Base-by-base conservation (phyloP, 2,329 filamentous ascomycete species). In the Colletotrichum karsti region DNA sequence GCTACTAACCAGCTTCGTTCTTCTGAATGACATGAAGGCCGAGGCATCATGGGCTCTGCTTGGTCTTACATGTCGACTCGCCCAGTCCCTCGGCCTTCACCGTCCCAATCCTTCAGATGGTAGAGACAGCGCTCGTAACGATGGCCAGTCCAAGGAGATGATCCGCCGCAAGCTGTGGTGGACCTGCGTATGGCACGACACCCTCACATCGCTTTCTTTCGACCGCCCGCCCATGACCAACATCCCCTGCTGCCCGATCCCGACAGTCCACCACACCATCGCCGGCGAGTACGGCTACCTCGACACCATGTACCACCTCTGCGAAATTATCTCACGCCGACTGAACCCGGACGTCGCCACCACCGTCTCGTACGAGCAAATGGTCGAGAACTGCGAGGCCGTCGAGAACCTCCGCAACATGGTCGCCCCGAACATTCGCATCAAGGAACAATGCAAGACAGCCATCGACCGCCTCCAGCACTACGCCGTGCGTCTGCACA, bases 21-120 rank as follows among this genome's bases (percentile, higher is more conserved):
- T 91, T 2, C 79, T 91, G 26, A 91, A 91, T 71, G 89, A 91
- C 67, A 91, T 91, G 89, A 91, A 91, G 73, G 89, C 89, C 1
- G 89, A 91, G 73, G 89, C 88, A 0, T 91, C 89, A 0, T 91
- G 89, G 89, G 89, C 89, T 0, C 76, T 91, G 59, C 84, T 90
- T 56, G 89, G 89, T 1, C 83, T 91, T 48, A 90, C 89, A 0
- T 90, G 88, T 69, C 84, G 89, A 26, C 81, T 91, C n/a, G 89
- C 89, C 0, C 88, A 91, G 73, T 90, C 89, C 1, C 80, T 91
- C 2, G 89, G 89, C 5, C 79, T 91, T 10, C 89, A 91, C 73
- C 81, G 86, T 7, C 76, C 81, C 22, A 81, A 79, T 10, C 76
- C 79, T 1, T 77, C 80, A 18, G 85, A 87, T n/a, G 79, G 78